Evolutionary conservation across 768 basidiomycete genomes (phyloP), one percentile per base, ranked within the genome.

Genomic region (Suillus spraguei): DNA sequence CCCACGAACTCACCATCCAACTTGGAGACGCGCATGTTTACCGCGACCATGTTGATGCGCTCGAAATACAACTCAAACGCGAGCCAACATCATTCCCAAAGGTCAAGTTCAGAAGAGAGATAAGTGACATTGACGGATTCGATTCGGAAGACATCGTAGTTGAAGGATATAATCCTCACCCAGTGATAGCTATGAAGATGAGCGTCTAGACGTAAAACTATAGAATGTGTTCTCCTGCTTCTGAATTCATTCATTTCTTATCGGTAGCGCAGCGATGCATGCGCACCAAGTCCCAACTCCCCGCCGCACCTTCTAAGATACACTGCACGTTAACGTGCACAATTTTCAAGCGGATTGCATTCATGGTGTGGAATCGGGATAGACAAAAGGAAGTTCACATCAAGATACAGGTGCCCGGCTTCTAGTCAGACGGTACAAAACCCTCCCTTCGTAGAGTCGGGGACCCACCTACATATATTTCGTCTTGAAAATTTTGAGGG

Each of bases 11-110:
- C 61, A 83, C 96, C 71, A 91, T 98, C 65, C 96, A 97, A 76
- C 92, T 99, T 68, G 97, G 97, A 2, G 97, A 99, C 70, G 96
- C 97, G 1, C 97, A 99, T 70, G 93, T 99, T 17, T 99, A 99
- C 77, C 81, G 83, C 56, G 94, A 99, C 71, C 97, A 99, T 69
- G 85, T 97, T 35, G 87, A 89, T 9, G 90, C 95, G n/a, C 83
- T 99, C 46, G 78, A 90, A 72, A 81, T 84, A 50, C 97, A 99
- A 75, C 82, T 99, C 42, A 79, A 83, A 72, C 80, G 97, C 10
- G 82, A 86, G 64, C 97, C 97, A 33, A 84, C 83, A 60, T 78
- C 86, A 32, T 98, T 99, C 77, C 97, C 97, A 0, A 94, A 82
- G 64, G 74, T 99, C 38, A 74, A 78, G 41, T 97, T 90, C 85